These are phyloP conservation scores for Trichosporon ovoides DNA, from an alignment of 1,284 basidiomycete genomes.

Conservation along the genomic window DNA sequence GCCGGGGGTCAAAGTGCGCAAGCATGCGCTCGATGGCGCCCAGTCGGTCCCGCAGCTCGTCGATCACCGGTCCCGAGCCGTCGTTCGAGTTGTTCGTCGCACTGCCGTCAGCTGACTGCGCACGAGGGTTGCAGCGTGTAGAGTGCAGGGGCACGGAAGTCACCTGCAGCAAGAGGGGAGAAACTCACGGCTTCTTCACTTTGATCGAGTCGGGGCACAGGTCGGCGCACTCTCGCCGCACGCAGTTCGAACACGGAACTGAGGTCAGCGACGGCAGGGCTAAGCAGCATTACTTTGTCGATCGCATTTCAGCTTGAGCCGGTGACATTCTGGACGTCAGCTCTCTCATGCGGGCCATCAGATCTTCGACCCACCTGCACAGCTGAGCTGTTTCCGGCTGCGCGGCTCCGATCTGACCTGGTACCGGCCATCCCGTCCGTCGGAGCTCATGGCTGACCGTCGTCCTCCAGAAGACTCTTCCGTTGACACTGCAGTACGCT, in stretches of 20 bases:
- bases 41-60: constrained; percentile 25
- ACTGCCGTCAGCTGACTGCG: neutral
- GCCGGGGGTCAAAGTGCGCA: neutral
- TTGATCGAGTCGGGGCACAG: constrained; percentile 34
- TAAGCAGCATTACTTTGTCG: constrained; percentile 15
- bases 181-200: constrained; percentile 24
- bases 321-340: constrained; percentile 21
- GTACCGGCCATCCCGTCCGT: constrained; percentile 10
- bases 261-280: neutral
- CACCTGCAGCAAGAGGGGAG: too few species aligned
- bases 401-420: constrained; percentile 17
- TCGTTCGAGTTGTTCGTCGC: constrained; percentile 10
- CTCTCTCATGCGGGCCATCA: too few species aligned
- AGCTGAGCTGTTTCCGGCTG: constrained; percentile 20
- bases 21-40: constrained; percentile 14
- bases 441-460: neutral
- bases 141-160: neutral
- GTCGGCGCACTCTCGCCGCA: constrained; percentile 32
- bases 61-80: constrained; percentile 13
- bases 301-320: constrained; percentile 35
- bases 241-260: constrained; percentile 37
- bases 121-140: neutral
- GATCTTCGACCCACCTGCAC: constrained; percentile 14
- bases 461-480: neutral
- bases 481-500: too few species aligned